These are phyloP conservation scores for Paramecium pentaurelia DNA, from an alignment of 73 alveolate species.

Conservation along the genomic window DNA sequence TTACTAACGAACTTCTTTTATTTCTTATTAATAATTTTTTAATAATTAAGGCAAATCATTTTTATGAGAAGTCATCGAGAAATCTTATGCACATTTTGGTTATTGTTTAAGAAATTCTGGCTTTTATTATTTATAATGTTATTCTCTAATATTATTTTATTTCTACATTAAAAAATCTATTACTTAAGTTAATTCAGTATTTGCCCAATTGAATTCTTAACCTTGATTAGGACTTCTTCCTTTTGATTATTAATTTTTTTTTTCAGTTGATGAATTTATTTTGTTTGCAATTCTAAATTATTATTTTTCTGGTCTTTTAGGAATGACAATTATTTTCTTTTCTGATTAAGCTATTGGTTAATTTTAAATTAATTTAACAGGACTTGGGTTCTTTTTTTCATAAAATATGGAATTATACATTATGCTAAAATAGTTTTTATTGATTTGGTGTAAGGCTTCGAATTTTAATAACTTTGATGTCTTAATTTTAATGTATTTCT, in stretches of 20 bases:
- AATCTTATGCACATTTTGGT: neutral
- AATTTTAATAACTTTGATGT: neutral
- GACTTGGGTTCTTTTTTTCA: neutral
- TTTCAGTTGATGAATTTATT: neutral
- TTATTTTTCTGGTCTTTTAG: neutral
- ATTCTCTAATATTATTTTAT: neutral
- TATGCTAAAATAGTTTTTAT: neutral
- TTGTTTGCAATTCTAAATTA: neutral
- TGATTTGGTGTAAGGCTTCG: neutral
- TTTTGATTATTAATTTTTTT: neutral
- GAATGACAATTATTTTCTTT: neutral
- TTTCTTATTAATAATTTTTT: neutral
- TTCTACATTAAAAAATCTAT: neutral
- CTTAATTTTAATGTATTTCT: neutral
- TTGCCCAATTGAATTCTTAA: neutral
- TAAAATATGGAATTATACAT: neutral
- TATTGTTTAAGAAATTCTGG: neutral
- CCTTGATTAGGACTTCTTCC: neutral
- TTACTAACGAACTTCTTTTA: neutral
- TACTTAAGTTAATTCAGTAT: neutral
- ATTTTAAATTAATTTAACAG: neutral
- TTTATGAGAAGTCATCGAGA: conserved; percentile 13
- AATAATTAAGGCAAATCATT: neutral
- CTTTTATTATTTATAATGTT: neutral
- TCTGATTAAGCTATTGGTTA: neutral